These are phyloP conservation scores for Puccinellia tenuiflora DNA, from an alignment of 176 grass and related monocot genomes.

Conservation along the genomic window DNA sequence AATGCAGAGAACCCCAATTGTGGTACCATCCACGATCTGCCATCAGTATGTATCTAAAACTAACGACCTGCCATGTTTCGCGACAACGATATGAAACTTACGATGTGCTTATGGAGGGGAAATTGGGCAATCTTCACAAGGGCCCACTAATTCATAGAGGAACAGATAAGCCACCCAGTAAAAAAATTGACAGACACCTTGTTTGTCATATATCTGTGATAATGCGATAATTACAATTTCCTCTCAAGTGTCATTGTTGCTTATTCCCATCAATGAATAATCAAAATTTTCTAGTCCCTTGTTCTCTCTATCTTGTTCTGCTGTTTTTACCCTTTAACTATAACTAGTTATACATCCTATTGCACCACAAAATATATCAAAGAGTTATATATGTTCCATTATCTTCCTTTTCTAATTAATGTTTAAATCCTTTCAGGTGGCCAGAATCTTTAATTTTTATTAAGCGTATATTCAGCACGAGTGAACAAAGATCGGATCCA, in stretches of 20 bases:
- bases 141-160: background rate
- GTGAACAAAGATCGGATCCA: constrained; percentile 49
- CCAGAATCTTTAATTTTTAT: constrained; percentile 60
- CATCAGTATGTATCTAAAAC: too few species aligned
- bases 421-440: constrained; percentile 53
- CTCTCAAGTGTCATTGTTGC: background rate
- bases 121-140: too few species aligned
- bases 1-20: too few species aligned
- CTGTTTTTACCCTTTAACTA: too few species aligned
- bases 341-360: too few species aligned
- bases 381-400: background rate
- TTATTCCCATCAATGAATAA: background rate
- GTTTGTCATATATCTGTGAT: background rate
- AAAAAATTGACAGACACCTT: background rate
- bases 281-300: background rate
- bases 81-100: too few species aligned
- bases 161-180: background rate
- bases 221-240: background rate
- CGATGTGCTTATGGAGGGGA: too few species aligned
- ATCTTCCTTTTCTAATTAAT: background rate
- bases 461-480: constrained; percentile 74
- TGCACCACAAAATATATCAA: constrained; percentile 8
- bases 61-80: too few species aligned
- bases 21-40: too few species aligned
- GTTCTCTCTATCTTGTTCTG: background rate